Base-by-base conservation (phyloP, 306 rosid species). In the Ceratonia siliqua region DNA sequence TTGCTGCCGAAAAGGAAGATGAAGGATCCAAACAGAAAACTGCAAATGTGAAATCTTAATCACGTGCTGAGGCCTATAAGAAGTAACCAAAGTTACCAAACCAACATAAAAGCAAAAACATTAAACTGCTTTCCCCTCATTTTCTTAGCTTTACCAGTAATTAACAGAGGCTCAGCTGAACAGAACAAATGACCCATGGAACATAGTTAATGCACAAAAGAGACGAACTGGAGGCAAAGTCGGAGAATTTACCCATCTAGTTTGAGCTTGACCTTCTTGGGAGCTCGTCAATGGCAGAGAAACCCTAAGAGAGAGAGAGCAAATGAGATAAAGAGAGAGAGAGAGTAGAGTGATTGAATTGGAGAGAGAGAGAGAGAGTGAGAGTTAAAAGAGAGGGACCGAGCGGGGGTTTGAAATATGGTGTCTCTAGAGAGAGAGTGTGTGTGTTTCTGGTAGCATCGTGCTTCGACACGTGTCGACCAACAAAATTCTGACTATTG, bases 281-380 rank as follows among this genome's bases (percentile, higher is more conserved):
- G 62, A 8, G 41, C 12, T 39, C 22, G 65, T 58, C 70, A 61
- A 62, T 68, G 78, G 68, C 25, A 32, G 82, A 80, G 33, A 78
- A 86, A 84, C 87, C 91, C 88, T 82, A 77, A 50, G 80, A 65
- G 85, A 76, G 84, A 78, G 80, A 21, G 84, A 78, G 80, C n/a
- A 39, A 20, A 36, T 6, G 9, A 24, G 59, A 7, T 36, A 10
- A 20, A 69, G 48, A 54, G 56, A 46, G 82, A 66, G 72, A 49
- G 59, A 64, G 46, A 58, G 76, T 28, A 52, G 79, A 56, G 72
- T 9, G 32, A 64, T 42, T 1, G 67, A 30, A 22, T 32, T 70
- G 25, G 43, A 33, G 15, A 33, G 17, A 79, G 42, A 57, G 77
- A 72, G 85, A 80, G 80, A 62, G 30, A 66, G 79, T 35, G 78